These are phyloP conservation scores for Collybia sordida DNA, from an alignment of 768 basidiomycete genomes.

Conservation along the genomic window DNA sequence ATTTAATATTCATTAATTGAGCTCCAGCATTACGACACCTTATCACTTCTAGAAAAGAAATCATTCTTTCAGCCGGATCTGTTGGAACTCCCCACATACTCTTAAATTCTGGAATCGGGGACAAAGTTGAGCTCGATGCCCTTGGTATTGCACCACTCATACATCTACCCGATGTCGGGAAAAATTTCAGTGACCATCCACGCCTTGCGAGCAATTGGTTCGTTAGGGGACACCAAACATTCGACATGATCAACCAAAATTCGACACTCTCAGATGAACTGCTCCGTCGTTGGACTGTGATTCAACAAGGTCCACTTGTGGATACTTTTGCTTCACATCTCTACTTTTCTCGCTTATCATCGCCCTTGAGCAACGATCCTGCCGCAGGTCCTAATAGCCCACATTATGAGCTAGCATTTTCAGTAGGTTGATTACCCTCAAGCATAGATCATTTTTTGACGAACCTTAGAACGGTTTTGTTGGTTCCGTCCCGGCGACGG, in stretches of 20 bases:
- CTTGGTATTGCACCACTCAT: constrained; percentile 12
- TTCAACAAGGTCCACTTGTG: constrained; percentile 28
- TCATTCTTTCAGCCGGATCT: constrained; percentile 28
- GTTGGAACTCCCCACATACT: constrained; percentile 27
- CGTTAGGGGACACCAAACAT: constrained; percentile 21
- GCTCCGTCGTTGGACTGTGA: constrained; percentile 18
- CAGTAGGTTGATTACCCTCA: constrained; percentile 12
- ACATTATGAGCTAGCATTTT: constrained; percentile 31
- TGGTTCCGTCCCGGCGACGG: no score
- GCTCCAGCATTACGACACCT: neutral
- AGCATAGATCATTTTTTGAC: no score
- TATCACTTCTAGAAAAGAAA: constrained; percentile 23
- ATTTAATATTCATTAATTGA: neutral
- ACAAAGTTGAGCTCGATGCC: constrained; percentile 2
- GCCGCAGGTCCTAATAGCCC: constrained; percentile 30
- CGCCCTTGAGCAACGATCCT: constrained; percentile 20
- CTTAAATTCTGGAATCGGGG: constrained; percentile 14
- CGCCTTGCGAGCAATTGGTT: constrained; percentile 6
- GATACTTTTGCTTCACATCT: constrained; percentile 22
- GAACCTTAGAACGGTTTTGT: no score
- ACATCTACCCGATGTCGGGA: constrained; percentile 19
- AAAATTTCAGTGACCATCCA: constrained; percentile 21
- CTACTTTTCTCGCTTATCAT: constrained; percentile 26
- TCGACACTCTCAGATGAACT: no score
- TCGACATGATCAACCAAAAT: neutral